Evolutionary conservation across 164 flowering plant species (phyloP).

Genomic region (Stephania japonica): DNA sequence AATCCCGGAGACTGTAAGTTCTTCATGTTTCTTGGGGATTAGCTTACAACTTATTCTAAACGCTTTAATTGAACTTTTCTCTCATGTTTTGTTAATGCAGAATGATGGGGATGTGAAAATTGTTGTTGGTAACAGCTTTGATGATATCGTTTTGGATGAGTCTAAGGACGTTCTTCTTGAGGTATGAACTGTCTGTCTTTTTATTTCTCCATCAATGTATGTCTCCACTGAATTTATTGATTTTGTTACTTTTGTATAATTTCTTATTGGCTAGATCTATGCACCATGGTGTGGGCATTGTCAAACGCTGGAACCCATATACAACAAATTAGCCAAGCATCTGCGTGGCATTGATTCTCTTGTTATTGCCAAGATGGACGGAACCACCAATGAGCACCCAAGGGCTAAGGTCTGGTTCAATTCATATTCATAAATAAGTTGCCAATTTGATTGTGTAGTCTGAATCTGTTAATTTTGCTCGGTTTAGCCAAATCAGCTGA

Average conservation of each 20-base stretch:
- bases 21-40: neutral
- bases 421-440: neutral
- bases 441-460: neutral
- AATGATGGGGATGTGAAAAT: slow-evolving; percentile 88
- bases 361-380: slow-evolving; percentile 95
- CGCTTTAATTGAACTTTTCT: neutral
- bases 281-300: slow-evolving; percentile 99
- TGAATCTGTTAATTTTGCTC: neutral
- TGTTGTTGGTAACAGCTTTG: slow-evolving; percentile 87
- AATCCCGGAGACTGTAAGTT: slow-evolving; percentile 75
- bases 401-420: slow-evolving; percentile 59
- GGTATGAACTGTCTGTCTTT: slow-evolving; percentile 33
- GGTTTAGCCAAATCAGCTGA: neutral
- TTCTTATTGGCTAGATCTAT: slow-evolving; percentile 51
- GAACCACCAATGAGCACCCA: slow-evolving; percentile 92
- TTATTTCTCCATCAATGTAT: too few relatives aligned
- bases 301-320: slow-evolving; percentile 80
- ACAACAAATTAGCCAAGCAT: slow-evolving; percentile 91
- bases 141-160: slow-evolving; percentile 88
- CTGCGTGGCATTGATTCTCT: slow-evolving; percentile 69
- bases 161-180: slow-evolving; percentile 98
- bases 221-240: neutral
- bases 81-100: slow-evolving; percentile 28
- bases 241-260: neutral
- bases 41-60: neutral